Base-by-base conservation (phyloP, 179 eudicot genomes). In the Spinacia oleracea region DNA sequence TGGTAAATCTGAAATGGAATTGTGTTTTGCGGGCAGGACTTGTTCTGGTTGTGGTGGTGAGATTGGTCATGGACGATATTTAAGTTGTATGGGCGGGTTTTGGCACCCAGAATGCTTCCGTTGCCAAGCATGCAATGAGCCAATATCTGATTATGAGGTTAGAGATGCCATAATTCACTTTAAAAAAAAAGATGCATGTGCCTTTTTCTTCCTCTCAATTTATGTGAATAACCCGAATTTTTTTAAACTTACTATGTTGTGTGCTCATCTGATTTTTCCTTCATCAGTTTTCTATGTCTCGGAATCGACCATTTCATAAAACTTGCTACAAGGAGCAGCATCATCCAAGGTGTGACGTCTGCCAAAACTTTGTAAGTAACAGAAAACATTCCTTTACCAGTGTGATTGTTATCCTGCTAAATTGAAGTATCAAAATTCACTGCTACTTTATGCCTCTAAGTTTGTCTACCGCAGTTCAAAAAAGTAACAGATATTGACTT, bases 101-200 rank as follows among this genome's bases (percentile, higher is more conserved):
- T 96, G 97, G 97, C 98, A 96, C 80, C 99, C 98, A 32, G 97
- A 91, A 74, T 96, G 99, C 85, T 94, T 96, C 78, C 86, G 93
- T 27, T 96, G 99, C 78, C 88, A 94, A 76, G 87, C 81, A 48
- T 96, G 99, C 83, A 79, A 85, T 83, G 72, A 70, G 67, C 97
- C 98, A 6, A 96, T 96, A 42, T 92, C 97, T 16, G 99, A 96
- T 76, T 82, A 91, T 80, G 98, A 96, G 98, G 99, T 96, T 32
- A 75, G 75, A 56, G n/a, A 1, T 59, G 48, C 56, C 11, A 10
- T 43, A 25, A 21, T 27, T 16, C 1, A 48, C 32, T 29, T 35
- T 48, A 15, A 12, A 31, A 25, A n/a, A 25, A 63, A 42, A 75
- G 70, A 77, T 63, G 66, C 0, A 56, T 27, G 23, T 53, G 32